Conservation (phyloP, 257 asterid genomes). For the Solanum pinnatisectum region DNA sequence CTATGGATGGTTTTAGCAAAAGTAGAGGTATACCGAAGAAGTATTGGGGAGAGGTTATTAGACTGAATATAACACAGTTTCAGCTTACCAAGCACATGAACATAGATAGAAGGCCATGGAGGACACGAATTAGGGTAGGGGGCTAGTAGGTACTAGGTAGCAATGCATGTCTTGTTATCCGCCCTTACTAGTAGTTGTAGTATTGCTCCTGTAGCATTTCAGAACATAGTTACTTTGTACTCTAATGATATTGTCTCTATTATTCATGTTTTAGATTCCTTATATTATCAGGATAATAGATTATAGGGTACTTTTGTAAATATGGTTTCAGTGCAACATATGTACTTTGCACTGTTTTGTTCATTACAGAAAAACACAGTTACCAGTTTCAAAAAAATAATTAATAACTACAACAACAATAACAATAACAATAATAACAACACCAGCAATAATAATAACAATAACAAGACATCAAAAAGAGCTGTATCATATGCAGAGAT, state of each 20-base stretch:
- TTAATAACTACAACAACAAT: neutral
- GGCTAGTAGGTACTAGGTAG: neutral
- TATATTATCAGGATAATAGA: neutral
- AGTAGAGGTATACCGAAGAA: neutral
- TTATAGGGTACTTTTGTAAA: neutral
- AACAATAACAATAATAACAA: neutral
- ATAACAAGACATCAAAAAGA: neutral
- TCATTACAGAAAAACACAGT: neutral
- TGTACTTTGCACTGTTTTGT: neutral
- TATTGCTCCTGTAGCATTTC: neutral
- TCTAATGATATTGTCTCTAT: neutral
- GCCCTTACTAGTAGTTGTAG: neutral
- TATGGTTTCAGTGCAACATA: neutral
- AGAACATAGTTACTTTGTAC: neutral
- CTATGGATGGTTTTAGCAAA: neutral
- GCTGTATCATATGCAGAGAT: neutral
- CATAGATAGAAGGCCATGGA: neutral
- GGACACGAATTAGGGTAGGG: neutral
- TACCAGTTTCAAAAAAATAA: neutral
- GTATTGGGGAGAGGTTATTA: neutral
- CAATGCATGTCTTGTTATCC: neutral
- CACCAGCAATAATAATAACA: neutral
- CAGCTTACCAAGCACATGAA: neutral
- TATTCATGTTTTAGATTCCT: neutral
- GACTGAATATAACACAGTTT: neutral